These are phyloP conservation scores for Saccharomycopsis oosterbeekiorum DNA, from an alignment of 805 yeast genomes.

Conservation along the genomic window DNA sequence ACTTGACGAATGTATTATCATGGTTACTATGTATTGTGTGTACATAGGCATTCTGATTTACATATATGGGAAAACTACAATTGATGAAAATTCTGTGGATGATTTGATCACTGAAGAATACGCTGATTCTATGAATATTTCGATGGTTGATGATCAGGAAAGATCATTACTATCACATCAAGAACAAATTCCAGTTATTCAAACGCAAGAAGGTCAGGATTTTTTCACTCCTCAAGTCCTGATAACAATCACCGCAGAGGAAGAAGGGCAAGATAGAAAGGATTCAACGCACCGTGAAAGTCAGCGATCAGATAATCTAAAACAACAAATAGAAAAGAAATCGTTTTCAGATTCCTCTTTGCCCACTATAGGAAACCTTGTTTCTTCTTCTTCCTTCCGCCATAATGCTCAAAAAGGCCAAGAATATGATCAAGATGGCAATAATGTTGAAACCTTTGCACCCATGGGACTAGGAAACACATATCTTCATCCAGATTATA, in stretches of 20 bases:
- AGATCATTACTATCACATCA: not conserved
- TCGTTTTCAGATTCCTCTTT: not conserved
- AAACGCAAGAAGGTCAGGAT: not conserved
- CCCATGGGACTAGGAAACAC: not conserved
- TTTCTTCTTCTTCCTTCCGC: not conserved
- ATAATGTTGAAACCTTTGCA: not conserved
- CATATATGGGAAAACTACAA: not conserved
- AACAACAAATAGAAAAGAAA: not conserved
- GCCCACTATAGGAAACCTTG: not conserved
- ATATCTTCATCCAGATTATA: not conserved
- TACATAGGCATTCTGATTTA: conserved; percentile 8
- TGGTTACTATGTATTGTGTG: conserved; percentile 5
- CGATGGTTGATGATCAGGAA: not conserved
- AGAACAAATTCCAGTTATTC: not conserved
- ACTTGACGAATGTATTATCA: conserved; percentile 7
- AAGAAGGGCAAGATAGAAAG: not conserved
- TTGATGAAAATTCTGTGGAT: not conserved
- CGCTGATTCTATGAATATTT: not conserved
- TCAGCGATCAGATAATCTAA: not conserved
- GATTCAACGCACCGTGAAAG: not conserved
- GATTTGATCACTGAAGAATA: not conserved
- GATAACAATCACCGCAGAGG: not conserved
- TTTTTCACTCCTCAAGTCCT: not conserved
- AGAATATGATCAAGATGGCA: not conserved
- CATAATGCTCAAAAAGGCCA: not conserved